phyloP scores from a whole-genome alignment of 352 stramenopile species.

The Phytophthora aleatoria region DNA sequence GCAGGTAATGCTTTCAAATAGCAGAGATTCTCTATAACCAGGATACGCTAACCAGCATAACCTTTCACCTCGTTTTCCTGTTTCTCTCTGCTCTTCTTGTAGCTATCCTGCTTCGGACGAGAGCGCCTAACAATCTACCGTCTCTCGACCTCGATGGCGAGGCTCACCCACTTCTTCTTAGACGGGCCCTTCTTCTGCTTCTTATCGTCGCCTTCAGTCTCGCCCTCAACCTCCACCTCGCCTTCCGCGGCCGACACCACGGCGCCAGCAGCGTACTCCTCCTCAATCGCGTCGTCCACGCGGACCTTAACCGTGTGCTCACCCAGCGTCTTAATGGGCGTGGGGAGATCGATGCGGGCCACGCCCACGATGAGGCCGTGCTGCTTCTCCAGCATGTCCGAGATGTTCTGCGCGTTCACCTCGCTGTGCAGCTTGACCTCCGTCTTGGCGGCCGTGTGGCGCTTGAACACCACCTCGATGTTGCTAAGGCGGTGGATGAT shows the following conservation, averaged over 20 bases:
- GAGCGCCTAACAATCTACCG: slow-evolving; percentile 50
- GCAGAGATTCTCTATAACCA: slow-evolving; percentile 18
- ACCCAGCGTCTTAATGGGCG: slow-evolving; percentile 82
- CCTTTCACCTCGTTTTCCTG: neutral
- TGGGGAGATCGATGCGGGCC: slow-evolving; percentile 72
- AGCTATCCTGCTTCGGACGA: slow-evolving; percentile 9
- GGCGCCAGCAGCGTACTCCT: slow-evolving; percentile 58
- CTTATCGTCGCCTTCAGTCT: slow-evolving; percentile 23
- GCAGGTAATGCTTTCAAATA: slow-evolving; percentile 1
- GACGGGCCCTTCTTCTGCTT: slow-evolving; percentile 54
- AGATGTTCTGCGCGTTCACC: slow-evolving; percentile 84
- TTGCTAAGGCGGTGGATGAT: slow-evolving; percentile 66
- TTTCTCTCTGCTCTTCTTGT: slow-evolving; percentile 8
- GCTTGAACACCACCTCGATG: slow-evolving; percentile 80
- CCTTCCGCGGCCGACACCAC: slow-evolving; percentile 28
- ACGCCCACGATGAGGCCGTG: slow-evolving; percentile 81
- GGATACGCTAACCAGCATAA: neutral
- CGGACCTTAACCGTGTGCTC: slow-evolving; percentile 83
- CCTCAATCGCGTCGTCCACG: slow-evolving; percentile 78
- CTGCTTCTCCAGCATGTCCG: slow-evolving; percentile 87
- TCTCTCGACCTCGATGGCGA: slow-evolving; percentile 66
- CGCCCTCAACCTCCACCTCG: slow-evolving; percentile 21
- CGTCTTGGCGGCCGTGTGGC: slow-evolving; percentile 66
- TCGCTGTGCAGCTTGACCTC: slow-evolving; percentile 71
- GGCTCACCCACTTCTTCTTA: slow-evolving; percentile 80